A percentile compares a stretch with the other conserved stretches of the same genome.
These are phyloP conservation scores for Boletus subparvulus DNA, from an alignment of 768 basidiomycete species.

Conservation along the genomic window DNA sequence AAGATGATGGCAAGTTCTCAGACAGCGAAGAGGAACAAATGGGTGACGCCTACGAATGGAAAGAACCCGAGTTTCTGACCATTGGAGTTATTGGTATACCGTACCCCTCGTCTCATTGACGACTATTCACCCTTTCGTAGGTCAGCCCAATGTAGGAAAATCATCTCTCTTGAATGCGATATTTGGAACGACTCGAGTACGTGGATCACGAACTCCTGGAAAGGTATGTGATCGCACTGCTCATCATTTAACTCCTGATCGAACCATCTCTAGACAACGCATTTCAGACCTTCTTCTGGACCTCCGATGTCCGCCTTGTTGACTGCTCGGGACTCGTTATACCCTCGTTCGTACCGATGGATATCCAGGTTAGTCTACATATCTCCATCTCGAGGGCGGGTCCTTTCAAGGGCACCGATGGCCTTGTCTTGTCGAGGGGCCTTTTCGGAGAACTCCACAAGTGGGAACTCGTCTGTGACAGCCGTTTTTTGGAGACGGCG, in stretches of 20 bases:
- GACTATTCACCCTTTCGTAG: constrained; percentile 33
- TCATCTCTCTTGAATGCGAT: constrained; percentile 90
- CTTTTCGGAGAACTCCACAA: too few relatives aligned
- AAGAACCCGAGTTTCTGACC: constrained; percentile 64
- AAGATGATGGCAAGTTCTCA: constrained; percentile 2
- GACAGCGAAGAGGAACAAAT: constrained; percentile 17
- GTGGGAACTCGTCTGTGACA: too few relatives aligned
- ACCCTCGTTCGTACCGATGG: constrained; percentile 80
- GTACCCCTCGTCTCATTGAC: not conserved
- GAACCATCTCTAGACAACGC: constrained; percentile 66
- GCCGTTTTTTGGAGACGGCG: too few relatives aligned
- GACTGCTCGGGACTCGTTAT: constrained; percentile 96
- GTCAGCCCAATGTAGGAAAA: constrained; percentile 96
- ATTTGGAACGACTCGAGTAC: constrained; percentile 75
- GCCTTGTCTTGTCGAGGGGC: too few relatives aligned
- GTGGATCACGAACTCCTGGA: constrained; percentile 82
- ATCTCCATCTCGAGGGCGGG: too few relatives aligned
- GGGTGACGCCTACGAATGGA: constrained; percentile 19
- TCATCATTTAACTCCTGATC: not conserved
- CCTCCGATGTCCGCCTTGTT: constrained; percentile 79
- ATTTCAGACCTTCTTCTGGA: constrained; percentile 93
- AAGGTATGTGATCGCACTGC: constrained; percentile 49
- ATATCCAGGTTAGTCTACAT: constrained; percentile 58
- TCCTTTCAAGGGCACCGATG: too few relatives aligned
- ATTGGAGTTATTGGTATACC: constrained; percentile 73